phyloP scores from a whole-genome alignment of 2,329 filamentous ascomycete genomes.

The Lecanicillium sp. region DNA sequence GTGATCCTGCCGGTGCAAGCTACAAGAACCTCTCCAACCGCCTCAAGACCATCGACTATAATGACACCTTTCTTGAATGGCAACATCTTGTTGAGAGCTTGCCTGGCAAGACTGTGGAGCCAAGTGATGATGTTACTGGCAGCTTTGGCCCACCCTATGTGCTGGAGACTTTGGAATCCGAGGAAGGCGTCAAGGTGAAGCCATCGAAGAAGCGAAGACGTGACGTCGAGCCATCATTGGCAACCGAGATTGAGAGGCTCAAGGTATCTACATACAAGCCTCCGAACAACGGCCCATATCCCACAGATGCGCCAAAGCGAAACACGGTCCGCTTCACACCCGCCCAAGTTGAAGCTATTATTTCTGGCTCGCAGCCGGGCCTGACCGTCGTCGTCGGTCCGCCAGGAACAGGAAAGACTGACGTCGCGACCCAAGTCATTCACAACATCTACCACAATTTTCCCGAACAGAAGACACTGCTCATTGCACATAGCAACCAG shows the following conservation, averaged over 20 bases:
- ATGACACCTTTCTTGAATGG: slow-evolving; percentile 94
- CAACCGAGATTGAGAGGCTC: slow-evolving; percentile 57
- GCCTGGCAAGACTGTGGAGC: slow-evolving; percentile 79
- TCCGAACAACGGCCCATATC: slow-evolving; percentile 83
- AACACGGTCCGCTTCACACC: slow-evolving; percentile 86
- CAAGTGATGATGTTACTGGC: slow-evolving; percentile 58
- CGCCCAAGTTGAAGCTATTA: slow-evolving; percentile 84
- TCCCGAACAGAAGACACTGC: slow-evolving; percentile 78
- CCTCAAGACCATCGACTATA: slow-evolving; percentile 73
- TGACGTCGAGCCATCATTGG: slow-evolving; percentile 60
- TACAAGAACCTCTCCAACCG: slow-evolving; percentile 77
- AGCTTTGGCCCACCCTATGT: slow-evolving; percentile 86
- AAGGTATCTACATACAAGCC: slow-evolving; percentile 87
- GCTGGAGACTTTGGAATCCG: slow-evolving; percentile 55
- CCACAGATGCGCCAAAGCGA: slow-evolving; percentile 69
- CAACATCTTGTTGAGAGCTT: slow-evolving; percentile 85
- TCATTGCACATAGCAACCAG: slow-evolving; percentile 96
- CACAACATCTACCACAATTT: slow-evolving; percentile 99
- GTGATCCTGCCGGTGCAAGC: slow-evolving; percentile 79
- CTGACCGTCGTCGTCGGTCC: slow-evolving; percentile 91
- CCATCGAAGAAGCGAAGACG: slow-evolving; percentile 81
- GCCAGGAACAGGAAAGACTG: slow-evolving; percentile 96
- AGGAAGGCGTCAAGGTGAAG: slow-evolving; percentile 42
- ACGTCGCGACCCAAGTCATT: slow-evolving; percentile 96
- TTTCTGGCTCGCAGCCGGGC: slow-evolving; percentile 88